Base-by-base conservation (phyloP, 495 filamentous ascomycete genomes). In the Bombardia bombarda region DNA sequence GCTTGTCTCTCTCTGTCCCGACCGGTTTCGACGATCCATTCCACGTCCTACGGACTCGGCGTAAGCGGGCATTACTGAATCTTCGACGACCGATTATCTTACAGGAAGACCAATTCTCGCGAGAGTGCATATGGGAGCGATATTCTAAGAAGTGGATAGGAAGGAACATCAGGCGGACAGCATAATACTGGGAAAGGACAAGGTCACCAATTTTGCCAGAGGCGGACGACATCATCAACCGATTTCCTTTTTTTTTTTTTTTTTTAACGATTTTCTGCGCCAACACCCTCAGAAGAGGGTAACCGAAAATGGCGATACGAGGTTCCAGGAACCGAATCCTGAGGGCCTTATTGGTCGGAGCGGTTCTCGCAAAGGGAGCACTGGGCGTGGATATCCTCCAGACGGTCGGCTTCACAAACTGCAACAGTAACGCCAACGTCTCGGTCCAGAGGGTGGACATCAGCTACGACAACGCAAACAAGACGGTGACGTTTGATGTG, bases 361-460 rank as follows among this genome's bases (percentile, higher is more conserved):
- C 53, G 41, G 50, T 56, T 28, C 43, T 63, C 42, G 58, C 53
- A 25, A 57, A 55, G 34, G 59, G 66, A 7, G 68, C 63, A n/a
- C 26, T 69, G 21, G 84, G 78, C 42, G 73, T 63, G 38, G 83
- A 94, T 57, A 69, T 90, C 14, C 75, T 98, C 20, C 76, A 80
- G 54, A 96, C 92, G 22, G 70, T 67, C 30, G 87, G 89, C 43
- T 90, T 90, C 67, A 79, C 69, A 52, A 79, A 75, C 45, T 98
- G 92, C 67, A 61, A 80, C 53, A 61, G 67, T 8, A 73, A 78
- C 35, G 69, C 83, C 20, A 65, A 65, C 18, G 84, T 98, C 45
- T 68, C 74, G 43, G 83, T 97, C 43, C 67, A 86, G 33, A 77
- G 74, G 43, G 70, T 92, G 46, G 68, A 93, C 50, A 79, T 97